Percentiles rank a stretch among this genome's conserved stretches.
These are phyloP conservation scores for Aspergillus sp. DNA, from an alignment of 2,329 filamentous ascomycete species.

Conservation along the genomic window DNA sequence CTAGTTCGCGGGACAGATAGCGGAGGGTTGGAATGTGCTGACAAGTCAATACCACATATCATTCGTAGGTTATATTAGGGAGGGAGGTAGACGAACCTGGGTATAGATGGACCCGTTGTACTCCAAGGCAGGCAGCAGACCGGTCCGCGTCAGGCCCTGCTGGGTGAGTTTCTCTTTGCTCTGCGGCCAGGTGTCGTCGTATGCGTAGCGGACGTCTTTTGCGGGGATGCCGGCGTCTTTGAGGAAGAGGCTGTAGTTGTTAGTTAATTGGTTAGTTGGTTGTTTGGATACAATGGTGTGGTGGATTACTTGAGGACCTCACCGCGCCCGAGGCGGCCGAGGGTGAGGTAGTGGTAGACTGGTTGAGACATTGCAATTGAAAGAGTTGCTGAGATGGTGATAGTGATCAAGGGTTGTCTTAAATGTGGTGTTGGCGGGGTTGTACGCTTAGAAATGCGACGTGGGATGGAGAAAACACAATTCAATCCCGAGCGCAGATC, in stretches of 20 bases:
- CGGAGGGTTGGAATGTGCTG: conserved; percentile 2
- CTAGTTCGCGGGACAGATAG: not conserved
- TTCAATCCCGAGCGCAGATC: no score
- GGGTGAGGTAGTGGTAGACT: conserved; percentile 5
- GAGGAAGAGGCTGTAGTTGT: conserved; percentile 1
- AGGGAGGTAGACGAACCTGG: not conserved
- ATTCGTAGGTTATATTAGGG: no score
- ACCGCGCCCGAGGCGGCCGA: conserved; percentile 5
- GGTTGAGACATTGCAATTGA: not conserved
- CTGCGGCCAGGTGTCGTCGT: not conserved
- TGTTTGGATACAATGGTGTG: no score
- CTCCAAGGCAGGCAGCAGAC: not conserved
- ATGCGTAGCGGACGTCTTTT: not conserved
- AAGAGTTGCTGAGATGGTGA: not conserved
- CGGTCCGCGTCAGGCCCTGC: not conserved
- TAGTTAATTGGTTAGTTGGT: not conserved
- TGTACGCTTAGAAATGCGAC: no score
- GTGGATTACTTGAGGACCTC: not conserved
- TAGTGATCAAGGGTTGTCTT: not conserved
- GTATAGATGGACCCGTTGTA: not conserved
- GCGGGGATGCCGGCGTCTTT: not conserved
- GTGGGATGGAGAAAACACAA: no score
- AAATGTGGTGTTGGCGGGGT: no score
- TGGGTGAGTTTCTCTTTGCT: not conserved
- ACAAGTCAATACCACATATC: no score